Conservation (phyloP, 345 rosid genomes). For the Eucalyptus cloeziana region DNA sequence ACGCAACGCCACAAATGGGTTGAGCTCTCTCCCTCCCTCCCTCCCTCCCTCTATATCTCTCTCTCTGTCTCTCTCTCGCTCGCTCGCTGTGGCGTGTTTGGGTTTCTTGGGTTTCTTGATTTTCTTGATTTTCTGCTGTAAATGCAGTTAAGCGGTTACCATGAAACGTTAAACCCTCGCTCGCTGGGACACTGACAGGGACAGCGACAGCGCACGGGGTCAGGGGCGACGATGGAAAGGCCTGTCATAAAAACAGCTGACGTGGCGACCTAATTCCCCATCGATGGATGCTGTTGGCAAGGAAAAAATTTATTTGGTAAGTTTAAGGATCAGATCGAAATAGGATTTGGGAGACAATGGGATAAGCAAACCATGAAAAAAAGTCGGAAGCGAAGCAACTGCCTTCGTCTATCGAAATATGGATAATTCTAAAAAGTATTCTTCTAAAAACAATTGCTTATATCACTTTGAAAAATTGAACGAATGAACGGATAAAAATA, state of each 20-base stretch:
- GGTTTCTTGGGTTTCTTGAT: neutral
- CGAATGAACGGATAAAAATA: too few relatives aligned
- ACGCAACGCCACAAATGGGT: neutral
- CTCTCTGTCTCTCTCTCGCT: neutral
- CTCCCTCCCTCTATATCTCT: neutral
- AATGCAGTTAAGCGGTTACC: neutral
- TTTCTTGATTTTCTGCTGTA: neutral
- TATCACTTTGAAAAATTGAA: accelerated
- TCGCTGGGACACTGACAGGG: neutral
- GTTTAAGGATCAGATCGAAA: neutral
- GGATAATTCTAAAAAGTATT: too few relatives aligned
- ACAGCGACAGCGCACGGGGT: neutral
- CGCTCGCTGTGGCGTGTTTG: neutral
- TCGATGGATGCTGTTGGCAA: neutral
- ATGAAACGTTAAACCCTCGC: neutral
- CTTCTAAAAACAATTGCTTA: too few relatives aligned
- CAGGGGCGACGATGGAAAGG: too few relatives aligned
- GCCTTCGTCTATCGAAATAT: too few relatives aligned
- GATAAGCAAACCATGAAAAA: neutral
- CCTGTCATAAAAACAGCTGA: neutral
- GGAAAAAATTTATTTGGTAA: neutral
- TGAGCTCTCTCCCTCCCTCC: neutral
- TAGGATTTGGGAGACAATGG: neutral
- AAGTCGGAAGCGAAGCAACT: too few relatives aligned
- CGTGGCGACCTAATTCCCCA: neutral